Percentiles rank a stretch among this genome's conserved stretches.
Evolutionary conservation across 768 basidiomycete genomes (phyloP).

Genomic region (Lactifluus echinatus): DNA sequence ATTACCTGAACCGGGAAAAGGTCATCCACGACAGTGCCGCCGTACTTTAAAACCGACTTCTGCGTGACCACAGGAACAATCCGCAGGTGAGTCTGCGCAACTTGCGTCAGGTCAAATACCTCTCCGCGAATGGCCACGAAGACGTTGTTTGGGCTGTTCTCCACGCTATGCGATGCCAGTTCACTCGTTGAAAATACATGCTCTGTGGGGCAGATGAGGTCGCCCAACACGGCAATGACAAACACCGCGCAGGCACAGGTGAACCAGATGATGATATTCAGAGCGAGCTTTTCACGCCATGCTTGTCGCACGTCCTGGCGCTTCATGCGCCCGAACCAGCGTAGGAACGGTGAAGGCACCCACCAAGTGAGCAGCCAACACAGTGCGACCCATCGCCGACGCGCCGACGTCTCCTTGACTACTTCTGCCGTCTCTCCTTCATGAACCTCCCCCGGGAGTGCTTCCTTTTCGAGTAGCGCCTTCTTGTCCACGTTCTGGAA

Average conservation of each 20-base stretch:
- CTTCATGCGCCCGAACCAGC: conserved; percentile 83
- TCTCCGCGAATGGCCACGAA: conserved; percentile 85
- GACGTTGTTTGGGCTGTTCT: conserved; percentile 61
- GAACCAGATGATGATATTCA: conserved; percentile 96
- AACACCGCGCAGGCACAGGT: conserved; percentile 83
- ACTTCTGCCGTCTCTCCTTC: conserved; percentile 88
- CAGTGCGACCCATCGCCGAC: conserved; percentile 79
- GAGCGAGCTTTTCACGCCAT: conserved; percentile 93
- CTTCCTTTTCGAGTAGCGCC: conserved; percentile 69
- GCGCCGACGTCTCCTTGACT: conserved; percentile 69
- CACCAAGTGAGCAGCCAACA: conserved; percentile 91
- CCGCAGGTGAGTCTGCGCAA: conserved; percentile 59
- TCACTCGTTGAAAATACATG: conserved; percentile 82
- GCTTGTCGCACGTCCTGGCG: conserved; percentile 89
- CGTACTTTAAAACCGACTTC: conserved; percentile 76
- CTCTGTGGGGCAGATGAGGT: conserved; percentile 89
- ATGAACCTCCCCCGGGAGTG: conserved; percentile 73
- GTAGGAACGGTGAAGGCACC: conserved; percentile 67
- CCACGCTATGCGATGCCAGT: conserved; percentile 59
- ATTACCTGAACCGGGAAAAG: conserved; percentile 91
- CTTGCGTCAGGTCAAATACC: conserved; percentile 75
- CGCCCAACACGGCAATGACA: conserved; percentile 82
- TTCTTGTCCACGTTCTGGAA: conserved; percentile 79
- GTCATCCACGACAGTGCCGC: conserved; percentile 60
- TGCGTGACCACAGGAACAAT: conserved; percentile 63